Conservation (phyloP, 495 filamentous ascomycete genomes). For the Penicillium paradoxum region DNA sequence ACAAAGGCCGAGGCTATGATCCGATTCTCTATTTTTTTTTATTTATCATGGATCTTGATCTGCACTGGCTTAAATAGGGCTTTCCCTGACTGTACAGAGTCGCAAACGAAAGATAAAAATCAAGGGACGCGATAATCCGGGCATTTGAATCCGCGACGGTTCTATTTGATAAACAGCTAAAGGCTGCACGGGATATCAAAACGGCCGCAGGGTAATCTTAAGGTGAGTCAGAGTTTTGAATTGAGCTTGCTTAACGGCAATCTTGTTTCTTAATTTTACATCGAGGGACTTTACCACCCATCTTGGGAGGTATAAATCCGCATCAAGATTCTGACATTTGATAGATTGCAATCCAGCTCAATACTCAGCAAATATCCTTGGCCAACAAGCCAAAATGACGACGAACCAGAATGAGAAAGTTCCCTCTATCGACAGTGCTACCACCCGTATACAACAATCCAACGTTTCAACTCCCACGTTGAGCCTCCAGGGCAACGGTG, state of each 20-base stretch:
- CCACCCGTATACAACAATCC: conserved; percentile 9
- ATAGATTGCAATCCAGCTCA: too few relatives aligned
- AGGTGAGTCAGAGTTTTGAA: conserved; percentile 3
- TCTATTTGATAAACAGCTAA: background rate
- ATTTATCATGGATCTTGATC: too few relatives aligned
- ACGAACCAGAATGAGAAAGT: background rate
- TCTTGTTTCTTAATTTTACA: background rate
- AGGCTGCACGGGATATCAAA: background rate
- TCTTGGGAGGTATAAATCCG: background rate
- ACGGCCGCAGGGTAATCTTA: too few relatives aligned
- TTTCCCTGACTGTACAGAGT: background rate
- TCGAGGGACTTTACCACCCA: too few relatives aligned
- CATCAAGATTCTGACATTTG: too few relatives aligned
- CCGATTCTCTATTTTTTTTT: too few relatives aligned
- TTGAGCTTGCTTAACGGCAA: background rate
- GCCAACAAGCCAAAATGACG: too few relatives aligned
- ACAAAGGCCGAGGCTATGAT: too few relatives aligned
- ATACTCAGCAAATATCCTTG: conserved; percentile 22
- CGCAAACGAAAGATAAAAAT: background rate
- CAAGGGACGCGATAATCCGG: background rate
- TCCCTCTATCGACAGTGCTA: conserved; percentile 9
- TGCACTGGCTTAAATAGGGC: background rate
- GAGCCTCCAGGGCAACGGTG: conserved; percentile 14
- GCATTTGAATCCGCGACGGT: background rate
- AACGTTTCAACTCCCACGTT: conserved; percentile 12